phyloP scores from a whole-genome alignment of 257 asterid species.

The Jasminum sambac region DNA sequence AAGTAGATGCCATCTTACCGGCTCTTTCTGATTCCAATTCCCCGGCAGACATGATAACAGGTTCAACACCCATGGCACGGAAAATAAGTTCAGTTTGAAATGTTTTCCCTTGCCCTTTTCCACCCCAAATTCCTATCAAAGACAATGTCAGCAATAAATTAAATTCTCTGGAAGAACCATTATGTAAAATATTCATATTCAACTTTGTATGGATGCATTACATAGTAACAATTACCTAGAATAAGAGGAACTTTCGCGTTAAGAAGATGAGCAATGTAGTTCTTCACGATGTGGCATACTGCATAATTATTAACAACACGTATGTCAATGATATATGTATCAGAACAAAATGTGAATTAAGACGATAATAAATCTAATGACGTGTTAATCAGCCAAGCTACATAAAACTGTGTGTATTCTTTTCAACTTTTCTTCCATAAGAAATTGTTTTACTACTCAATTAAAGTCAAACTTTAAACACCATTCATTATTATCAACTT shows the following conservation, averaged over 20 bases:
- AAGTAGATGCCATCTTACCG: conserved; percentile 41
- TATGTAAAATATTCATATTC: conserved; percentile 15
- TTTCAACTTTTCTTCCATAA: too few relatives aligned
- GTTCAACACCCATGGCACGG: conserved; percentile 86
- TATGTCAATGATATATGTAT: conserved; percentile 15
- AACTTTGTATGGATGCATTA: conserved; percentile 14
- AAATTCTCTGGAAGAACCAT: conserved; percentile 2
- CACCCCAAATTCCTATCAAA: conserved; percentile 87
- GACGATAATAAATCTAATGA: background rate
- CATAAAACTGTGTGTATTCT: conserved; percentile 17
- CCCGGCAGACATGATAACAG: conserved; percentile 94
- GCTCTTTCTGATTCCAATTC: conserved; percentile 97
- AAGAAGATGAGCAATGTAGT: conserved; percentile 67
- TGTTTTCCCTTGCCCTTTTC: conserved; percentile 95
- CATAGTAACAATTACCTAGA: conserved; percentile 53
- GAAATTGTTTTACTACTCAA: too few relatives aligned
- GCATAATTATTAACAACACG: conserved; percentile 39
- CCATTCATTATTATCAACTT: too few relatives aligned
- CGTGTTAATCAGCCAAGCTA: conserved; percentile 6
- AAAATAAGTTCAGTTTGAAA: conserved; percentile 94
- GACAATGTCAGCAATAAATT: conserved; percentile 14
- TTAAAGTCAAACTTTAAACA: too few relatives aligned
- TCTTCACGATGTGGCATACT: conserved; percentile 86
- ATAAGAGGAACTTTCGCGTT: conserved; percentile 75
- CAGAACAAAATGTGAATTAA: background rate